phyloP scores from a whole-genome alignment of 1,139 yeast species.

The Debaryomyces udenii region DNA sequence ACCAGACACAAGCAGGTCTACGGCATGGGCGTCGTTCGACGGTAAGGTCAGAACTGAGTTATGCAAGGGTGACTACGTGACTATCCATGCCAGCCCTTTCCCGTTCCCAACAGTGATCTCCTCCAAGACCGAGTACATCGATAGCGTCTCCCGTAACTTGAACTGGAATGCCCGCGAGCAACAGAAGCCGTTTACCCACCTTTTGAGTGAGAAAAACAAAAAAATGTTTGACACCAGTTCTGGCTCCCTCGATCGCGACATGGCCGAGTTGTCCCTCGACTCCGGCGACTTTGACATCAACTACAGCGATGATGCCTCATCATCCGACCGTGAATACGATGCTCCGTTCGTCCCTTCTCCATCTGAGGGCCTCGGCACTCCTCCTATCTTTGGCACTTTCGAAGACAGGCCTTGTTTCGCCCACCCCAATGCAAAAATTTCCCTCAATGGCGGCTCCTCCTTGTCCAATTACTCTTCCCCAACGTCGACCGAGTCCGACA shows the following conservation, averaged over 20 bases:
- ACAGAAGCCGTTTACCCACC: slow-evolving; percentile 70
- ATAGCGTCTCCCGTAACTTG: slow-evolving; percentile 78
- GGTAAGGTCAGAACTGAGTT: slow-evolving; percentile 79
- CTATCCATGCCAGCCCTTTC: slow-evolving; percentile 75
- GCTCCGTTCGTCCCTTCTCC: slow-evolving; percentile 30
- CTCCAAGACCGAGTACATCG: slow-evolving; percentile 76
- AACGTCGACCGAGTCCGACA: slow-evolving; percentile 13
- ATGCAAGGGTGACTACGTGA: slow-evolving; percentile 72
- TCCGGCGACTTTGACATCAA: slow-evolving; percentile 9
- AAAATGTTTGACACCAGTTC: slow-evolving; percentile 28
- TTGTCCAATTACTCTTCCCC: slow-evolving; percentile 13
- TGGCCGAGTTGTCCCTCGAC: slow-evolving; percentile 15
- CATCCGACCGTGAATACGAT: slow-evolving; percentile 13
- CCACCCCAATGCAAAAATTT: slow-evolving; percentile 43
- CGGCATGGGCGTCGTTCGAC: slow-evolving; percentile 92
- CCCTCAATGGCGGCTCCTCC: slow-evolving; percentile 22
- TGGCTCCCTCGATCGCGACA: slow-evolving; percentile 9
- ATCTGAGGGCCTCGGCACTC: slow-evolving; percentile 34
- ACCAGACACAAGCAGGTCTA: slow-evolving; percentile 66
- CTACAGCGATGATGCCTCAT: slow-evolving; percentile 7
- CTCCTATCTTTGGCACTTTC: slow-evolving; percentile 26
- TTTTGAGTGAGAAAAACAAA: slow-evolving; percentile 51
- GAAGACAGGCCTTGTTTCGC: slow-evolving; percentile 44
- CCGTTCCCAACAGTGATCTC: slow-evolving; percentile 86
- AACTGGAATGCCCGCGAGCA: slow-evolving; percentile 87